These are phyloP conservation scores for Scheffersomyces titani DNA, from an alignment of 1,139 yeast genomes.

Conservation along the genomic window DNA sequence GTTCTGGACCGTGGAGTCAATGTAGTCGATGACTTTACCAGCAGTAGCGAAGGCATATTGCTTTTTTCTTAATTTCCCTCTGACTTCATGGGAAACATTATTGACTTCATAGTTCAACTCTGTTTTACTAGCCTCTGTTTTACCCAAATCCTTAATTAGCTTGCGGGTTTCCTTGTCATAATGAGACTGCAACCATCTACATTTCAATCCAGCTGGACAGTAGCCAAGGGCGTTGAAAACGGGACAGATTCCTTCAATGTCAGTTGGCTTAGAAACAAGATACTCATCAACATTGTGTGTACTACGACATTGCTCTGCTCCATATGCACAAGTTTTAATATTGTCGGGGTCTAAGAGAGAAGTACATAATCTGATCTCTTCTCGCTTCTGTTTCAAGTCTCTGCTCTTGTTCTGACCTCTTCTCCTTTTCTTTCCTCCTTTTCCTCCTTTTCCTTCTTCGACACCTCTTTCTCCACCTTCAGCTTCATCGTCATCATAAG, in stretches of 20 bases:
- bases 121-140: slow-evolving; percentile 34
- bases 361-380: slow-evolving; percentile 67
- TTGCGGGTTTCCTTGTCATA: slow-evolving; percentile 48
- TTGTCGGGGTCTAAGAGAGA: slow-evolving; percentile 55
- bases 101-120: slow-evolving; percentile 62
- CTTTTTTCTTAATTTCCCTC: slow-evolving; percentile 62
- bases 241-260: slow-evolving; percentile 78
- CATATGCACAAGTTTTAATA: slow-evolving; percentile 59
- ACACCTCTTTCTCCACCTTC: slow-evolving; percentile 45
- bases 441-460: slow-evolving; percentile 28
- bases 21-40: slow-evolving; percentile 52
- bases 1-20: slow-evolving; percentile 50
- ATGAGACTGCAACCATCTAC: slow-evolving; percentile 90
- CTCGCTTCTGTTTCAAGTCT: slow-evolving; percentile 71
- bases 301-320: slow-evolving; percentile 70
- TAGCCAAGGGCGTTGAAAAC: slow-evolving; percentile 79
- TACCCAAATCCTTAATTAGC: slow-evolving; percentile 44
- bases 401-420: slow-evolving; percentile 92
- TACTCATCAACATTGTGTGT: slow-evolving; percentile 74
- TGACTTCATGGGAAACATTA: slow-evolving; percentile 53
- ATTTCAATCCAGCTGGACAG: slow-evolving; percentile 90
- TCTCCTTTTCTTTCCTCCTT: slow-evolving; percentile 45
- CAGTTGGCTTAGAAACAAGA: slow-evolving; percentile 65
- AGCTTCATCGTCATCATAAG: slow-evolving; percentile 52
- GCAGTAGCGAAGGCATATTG: slow-evolving; percentile 59